A percentile compares a stretch with the other conserved stretches of the same genome.
These are phyloP conservation scores for Globisporangium nagaii DNA, from an alignment of 352 stramenopile species.

Conservation along the genomic window DNA sequence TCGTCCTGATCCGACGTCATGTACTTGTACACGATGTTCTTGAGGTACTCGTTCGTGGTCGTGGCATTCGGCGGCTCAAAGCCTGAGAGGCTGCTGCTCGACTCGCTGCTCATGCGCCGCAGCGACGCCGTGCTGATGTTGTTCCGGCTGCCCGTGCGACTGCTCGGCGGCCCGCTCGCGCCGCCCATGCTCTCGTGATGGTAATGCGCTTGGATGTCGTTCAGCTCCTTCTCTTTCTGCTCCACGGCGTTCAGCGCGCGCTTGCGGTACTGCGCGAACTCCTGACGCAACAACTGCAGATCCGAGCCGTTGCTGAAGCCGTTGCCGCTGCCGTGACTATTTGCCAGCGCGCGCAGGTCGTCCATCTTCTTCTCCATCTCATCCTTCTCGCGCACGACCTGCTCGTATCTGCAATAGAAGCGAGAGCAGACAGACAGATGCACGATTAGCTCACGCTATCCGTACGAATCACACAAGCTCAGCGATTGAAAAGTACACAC, in stretches of 20 bases:
- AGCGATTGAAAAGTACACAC: too few species aligned
- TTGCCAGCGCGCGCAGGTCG: slow-evolving; percentile 43
- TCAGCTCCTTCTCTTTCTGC: slow-evolving; percentile 79
- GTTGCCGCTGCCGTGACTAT: slow-evolving; percentile 18
- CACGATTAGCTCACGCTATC: too few species aligned
- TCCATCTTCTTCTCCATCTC: slow-evolving; percentile 73
- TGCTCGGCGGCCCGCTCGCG: slow-evolving; percentile 24
- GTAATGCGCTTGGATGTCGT: slow-evolving; percentile 59
- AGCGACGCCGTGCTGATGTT: slow-evolving; percentile 22
- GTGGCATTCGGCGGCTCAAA: slow-evolving; percentile 78
- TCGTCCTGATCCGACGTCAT: slow-evolving; percentile 84
- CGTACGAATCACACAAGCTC: too few species aligned
- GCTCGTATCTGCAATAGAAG: slow-evolving; percentile 60
- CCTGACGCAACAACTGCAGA: slow-evolving; percentile 58
- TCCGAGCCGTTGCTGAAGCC: slow-evolving; percentile 33
- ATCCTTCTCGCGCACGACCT: slow-evolving; percentile 67
- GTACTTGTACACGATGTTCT: slow-evolving; percentile 91
- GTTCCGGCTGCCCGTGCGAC: slow-evolving; percentile 39
- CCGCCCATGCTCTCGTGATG: slow-evolving; percentile 31
- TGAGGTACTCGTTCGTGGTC: slow-evolving; percentile 86
- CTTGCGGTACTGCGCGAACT: slow-evolving; percentile 79
- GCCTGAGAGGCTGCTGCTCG: slow-evolving; percentile 71
- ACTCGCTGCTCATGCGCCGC: slow-evolving; percentile 74
- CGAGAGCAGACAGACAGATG: too few species aligned
- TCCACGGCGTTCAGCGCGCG: slow-evolving; percentile 72